Conservation (phyloP, 805 yeast species). For the Torulaspora franciscae region DNA sequence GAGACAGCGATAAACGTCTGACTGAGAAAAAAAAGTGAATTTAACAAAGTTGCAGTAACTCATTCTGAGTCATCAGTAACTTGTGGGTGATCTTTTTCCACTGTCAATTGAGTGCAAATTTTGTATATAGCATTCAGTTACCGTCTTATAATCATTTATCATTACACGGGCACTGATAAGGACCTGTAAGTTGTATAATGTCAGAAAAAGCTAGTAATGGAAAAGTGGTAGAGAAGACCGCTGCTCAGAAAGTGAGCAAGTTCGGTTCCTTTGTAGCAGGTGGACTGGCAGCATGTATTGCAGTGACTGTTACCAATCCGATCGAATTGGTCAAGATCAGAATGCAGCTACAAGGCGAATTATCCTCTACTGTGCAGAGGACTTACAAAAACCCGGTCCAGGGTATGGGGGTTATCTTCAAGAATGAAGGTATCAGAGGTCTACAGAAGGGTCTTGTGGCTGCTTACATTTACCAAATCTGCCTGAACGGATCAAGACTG, state of each 20-base stretch:
- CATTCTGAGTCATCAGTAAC: constrained; percentile 2
- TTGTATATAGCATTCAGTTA: background rate
- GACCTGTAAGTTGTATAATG: constrained; percentile 4
- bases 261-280: constrained; percentile 85
- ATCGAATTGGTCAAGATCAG: constrained; percentile 91
- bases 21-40: background rate
- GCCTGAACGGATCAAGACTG: constrained; percentile 88
- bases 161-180: background rate
- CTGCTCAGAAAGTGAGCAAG: constrained; percentile 58
- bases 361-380: constrained; percentile 48
- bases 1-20: constrained; percentile 3
- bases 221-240: constrained; percentile 35
- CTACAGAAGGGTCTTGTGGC: constrained; percentile 84
- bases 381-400: constrained; percentile 82
- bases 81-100: background rate
- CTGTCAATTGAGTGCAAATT: background rate
- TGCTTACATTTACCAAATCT: constrained; percentile 87
- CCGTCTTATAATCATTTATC: background rate
- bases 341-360: constrained; percentile 95
- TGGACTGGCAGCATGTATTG: constrained; percentile 93
- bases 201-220: constrained; percentile 11
- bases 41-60: constrained; percentile 2
- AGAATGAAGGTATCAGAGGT: constrained; percentile 82
- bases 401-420: constrained; percentile 65
- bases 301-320: constrained; percentile 95